Base-by-base conservation (phyloP, 352 stramenopile species). In the Detonula confervacea region DNA sequence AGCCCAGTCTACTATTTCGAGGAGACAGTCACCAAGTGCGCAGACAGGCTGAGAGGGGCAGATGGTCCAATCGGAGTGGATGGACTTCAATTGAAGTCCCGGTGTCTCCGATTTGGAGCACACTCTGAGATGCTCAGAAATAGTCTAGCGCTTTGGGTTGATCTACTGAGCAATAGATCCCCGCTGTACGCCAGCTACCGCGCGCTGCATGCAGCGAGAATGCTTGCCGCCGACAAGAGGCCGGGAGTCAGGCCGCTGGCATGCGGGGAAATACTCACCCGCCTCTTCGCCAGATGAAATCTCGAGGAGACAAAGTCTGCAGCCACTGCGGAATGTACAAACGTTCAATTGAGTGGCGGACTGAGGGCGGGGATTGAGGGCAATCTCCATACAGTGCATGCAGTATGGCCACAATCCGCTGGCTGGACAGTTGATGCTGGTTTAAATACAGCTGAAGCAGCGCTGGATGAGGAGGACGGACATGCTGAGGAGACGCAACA, bases 281-380 rank as follows among this genome's bases (percentile, higher is more conserved):
- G 73, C 6, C 6, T 9, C 18, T 37, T 59, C 1, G 12, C 51
- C n/a, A 59, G 37, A 24, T 22, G 29, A 12, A 27, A 9, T 24
- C 5, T 25, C 14, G 9, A 44, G 52, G 8, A 27, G 52, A 8
- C 25, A 61, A 14, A 27, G 44, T 44, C n/a, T n/a, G n/a, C n/a
- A n/a, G 29, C 25, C 7, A 61, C 39, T 3, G 52, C 52, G 2
- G 61, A 63, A 5, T 87, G 80, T 42, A 54, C 52, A 12, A 76
- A 33, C 22, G 18, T 51, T 2, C 54, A 87, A 22, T 52, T 87
- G 0, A 84, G 80, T 68, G 70, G 60, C 37, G 80, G 76, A 6
- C 61, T 87, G 0, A 2, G 68, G 52, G 64, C 75, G 0, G 75
- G 80, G 1, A 81, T 84, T 55, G 80, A 87, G 33, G 74, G 68